Conservation (phyloP, 495 filamentous ascomycete species). For the Hyphodiscus hymeniophilus region DNA sequence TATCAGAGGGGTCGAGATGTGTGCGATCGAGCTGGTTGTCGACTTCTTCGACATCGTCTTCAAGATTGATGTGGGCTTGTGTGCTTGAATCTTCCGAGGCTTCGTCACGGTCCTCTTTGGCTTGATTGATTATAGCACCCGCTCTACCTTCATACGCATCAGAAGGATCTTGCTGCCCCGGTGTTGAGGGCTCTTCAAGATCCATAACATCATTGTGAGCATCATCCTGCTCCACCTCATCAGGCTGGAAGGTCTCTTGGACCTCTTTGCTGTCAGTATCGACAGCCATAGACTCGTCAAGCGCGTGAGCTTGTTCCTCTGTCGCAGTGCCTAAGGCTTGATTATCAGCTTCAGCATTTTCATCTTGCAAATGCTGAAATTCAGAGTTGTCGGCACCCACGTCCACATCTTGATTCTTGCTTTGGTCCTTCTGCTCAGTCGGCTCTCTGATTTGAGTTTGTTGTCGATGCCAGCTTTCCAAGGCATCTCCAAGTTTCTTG, state of each 20-base stretch:
- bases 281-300: slow-evolving; percentile 80
- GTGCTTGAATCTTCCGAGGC: slow-evolving; percentile 20
- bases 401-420: slow-evolving; percentile 37
- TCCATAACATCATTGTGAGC: slow-evolving; percentile 41
- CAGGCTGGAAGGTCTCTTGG: slow-evolving; percentile 47
- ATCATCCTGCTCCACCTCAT: slow-evolving; percentile 50
- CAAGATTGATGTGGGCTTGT: slow-evolving; percentile 20
- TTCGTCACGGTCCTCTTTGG: slow-evolving; percentile 21
- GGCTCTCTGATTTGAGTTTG: slow-evolving; percentile 70
- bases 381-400: slow-evolving; percentile 36
- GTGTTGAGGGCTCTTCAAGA: slow-evolving; percentile 21
- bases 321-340: slow-evolving; percentile 87
- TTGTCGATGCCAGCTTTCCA: slow-evolving; percentile 88
- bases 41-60: slow-evolving; percentile 60
- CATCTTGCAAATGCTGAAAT: slow-evolving; percentile 85
- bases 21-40: slow-evolving; percentile 66
- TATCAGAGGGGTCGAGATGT: slow-evolving; percentile 47
- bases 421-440: slow-evolving; percentile 46
- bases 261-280: slow-evolving; percentile 56
- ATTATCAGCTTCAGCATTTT: slow-evolving; percentile 68
- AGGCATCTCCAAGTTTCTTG: slow-evolving; percentile 84
- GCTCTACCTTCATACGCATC: slow-evolving; percentile 24
- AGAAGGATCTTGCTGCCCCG: slow-evolving; percentile 21
- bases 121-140: slow-evolving; percentile 33
- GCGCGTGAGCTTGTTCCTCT: slow-evolving; percentile 72